Conservation (phyloP, 768 basidiomycete species). For the Melanogaster broomeanus region DNA sequence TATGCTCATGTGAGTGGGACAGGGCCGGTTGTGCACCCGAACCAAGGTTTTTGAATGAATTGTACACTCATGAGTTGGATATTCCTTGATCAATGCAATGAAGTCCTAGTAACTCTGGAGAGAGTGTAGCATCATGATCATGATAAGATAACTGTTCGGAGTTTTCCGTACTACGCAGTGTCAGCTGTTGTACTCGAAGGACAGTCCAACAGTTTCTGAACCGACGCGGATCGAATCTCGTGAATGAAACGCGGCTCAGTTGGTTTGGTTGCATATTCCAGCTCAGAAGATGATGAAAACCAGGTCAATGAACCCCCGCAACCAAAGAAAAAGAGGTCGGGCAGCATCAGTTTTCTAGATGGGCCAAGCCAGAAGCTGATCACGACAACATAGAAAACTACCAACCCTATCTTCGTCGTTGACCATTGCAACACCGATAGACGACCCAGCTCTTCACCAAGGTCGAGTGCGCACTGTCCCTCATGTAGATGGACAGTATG, state of each 20-base stretch:
- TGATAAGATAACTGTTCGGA: not conserved
- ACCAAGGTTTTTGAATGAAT: conserved; percentile 72
- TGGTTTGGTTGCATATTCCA: conserved; percentile 49
- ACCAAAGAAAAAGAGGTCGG: conserved; percentile 45
- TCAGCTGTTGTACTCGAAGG: too few relatives aligned
- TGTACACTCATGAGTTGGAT: conserved; percentile 56
- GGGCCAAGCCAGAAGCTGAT: not conserved
- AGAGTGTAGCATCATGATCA: too few relatives aligned
- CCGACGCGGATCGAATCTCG: not conserved
- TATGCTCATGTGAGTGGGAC: conserved; percentile 54
- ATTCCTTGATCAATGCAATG: too few relatives aligned
- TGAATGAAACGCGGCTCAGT: conserved; percentile 26
- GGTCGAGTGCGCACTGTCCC: conserved; percentile 75
- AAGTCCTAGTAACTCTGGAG: too few relatives aligned
- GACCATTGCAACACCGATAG: conserved; percentile 49
- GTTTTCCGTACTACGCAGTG: too few relatives aligned
- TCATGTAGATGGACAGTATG: conserved; percentile 86
- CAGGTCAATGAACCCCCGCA: conserved; percentile 4
- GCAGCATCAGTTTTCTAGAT: not conserved
- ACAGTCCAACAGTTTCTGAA: not conserved
- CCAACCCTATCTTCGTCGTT: conserved; percentile 58
- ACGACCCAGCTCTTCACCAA: conserved; percentile 81
- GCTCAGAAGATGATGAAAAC: conserved; percentile 48
- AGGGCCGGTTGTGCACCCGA: conserved; percentile 35
- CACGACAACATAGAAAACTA: conserved; percentile 49